Conservation (phyloP, 1,139 yeast species). For the Blastobotrys elegans region DNA sequence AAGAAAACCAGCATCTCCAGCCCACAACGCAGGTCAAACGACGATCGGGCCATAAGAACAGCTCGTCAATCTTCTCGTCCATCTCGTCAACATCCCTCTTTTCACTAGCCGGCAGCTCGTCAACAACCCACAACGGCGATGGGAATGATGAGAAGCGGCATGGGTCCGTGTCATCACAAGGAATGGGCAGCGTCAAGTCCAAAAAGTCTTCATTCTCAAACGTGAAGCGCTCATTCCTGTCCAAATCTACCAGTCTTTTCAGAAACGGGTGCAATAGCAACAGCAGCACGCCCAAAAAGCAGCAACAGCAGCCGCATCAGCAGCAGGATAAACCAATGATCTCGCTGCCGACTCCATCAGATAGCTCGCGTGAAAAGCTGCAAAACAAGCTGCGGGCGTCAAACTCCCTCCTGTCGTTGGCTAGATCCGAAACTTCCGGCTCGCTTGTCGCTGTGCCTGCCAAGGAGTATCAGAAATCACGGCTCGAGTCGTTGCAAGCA, state of each 20-base stretch:
- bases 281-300: conserved; percentile 3
- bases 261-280: conserved; percentile 1
- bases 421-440: conserved; percentile 26
- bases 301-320: no score
- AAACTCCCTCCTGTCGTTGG: conserved; percentile 44
- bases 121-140: not conserved
- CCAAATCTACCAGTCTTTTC: conserved; percentile 10
- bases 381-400: conserved; percentile 50
- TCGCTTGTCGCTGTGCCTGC: conserved; percentile 32
- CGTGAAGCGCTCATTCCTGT: conserved; percentile 14
- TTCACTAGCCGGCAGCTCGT: conserved; percentile 4
- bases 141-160: conserved; percentile 2
- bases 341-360: conserved; percentile 55
- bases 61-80: conserved; percentile 20
- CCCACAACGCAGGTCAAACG: conserved; percentile 3
- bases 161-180: conserved; percentile 10
- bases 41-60: conserved; percentile 16
- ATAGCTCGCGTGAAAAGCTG: conserved; percentile 50
- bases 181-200: not conserved
- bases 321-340: conserved; percentile 37
- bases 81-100: conserved; percentile 16
- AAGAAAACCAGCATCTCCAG: conserved; percentile 14
- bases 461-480: conserved; percentile 29
- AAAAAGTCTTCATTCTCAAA: conserved; percentile 7
- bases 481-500: conserved; percentile 34